Percentiles rank a stretch among this genome's conserved stretches.
Evolutionary conservation across 495 filamentous ascomycete genomes (phyloP).

Genomic region (Podospora tetraspora): DNA sequence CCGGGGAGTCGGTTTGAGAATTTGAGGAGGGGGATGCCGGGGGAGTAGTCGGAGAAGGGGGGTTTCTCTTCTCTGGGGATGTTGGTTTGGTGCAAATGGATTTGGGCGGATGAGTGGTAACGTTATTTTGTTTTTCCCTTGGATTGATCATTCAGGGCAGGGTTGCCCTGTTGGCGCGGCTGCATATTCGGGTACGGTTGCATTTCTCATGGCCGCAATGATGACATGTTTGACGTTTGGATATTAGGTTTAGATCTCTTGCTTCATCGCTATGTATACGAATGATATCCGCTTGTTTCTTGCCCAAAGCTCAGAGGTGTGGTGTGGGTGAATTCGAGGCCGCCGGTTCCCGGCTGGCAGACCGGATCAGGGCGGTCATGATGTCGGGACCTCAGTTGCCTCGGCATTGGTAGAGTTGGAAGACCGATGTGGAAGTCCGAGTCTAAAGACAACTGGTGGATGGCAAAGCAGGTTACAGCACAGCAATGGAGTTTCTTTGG

Average conservation of each 20-base stretch:
- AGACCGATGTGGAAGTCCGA: no score
- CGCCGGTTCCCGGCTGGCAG: no score
- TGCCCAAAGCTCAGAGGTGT: background rate
- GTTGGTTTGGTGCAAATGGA: background rate
- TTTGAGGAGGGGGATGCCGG: slow-evolving; percentile 47
- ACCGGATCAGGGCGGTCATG: background rate
- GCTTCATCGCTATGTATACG: background rate
- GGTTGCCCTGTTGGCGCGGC: background rate
- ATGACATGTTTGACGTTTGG: background rate
- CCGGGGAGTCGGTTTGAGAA: slow-evolving; percentile 71
- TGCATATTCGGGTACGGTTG: background rate
- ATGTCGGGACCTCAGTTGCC: background rate
- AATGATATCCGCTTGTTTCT: background rate
- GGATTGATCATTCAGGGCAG: background rate
- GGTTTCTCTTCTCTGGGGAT: background rate
- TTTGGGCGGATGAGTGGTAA: background rate
- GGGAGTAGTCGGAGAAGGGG: background rate
- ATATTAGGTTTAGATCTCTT: background rate
- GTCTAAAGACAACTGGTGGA: no score
- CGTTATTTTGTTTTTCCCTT: background rate
- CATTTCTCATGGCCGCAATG: background rate
- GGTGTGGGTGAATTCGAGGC: background rate
- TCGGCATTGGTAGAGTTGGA: no score
- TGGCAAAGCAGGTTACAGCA: no score
- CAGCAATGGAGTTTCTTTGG: background rate